phyloP scores from a whole-genome alignment of 768 basidiomycete species.

The Lanmaoa rubissima region DNA sequence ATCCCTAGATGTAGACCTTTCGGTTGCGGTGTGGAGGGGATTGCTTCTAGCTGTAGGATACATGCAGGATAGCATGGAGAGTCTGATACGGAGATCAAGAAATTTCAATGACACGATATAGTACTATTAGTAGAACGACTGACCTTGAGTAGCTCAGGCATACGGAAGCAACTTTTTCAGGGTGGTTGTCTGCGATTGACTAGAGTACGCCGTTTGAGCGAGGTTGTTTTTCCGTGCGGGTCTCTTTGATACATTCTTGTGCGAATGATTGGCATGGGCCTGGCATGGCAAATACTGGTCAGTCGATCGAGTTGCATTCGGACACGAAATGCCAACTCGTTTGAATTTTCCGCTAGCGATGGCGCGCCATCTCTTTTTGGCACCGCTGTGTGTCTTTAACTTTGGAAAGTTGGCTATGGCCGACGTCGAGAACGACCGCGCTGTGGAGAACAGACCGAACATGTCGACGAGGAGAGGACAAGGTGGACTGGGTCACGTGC shows the following conservation, averaged over 20 bases:
- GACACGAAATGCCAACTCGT: constrained; percentile 49
- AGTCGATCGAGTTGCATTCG: not conserved
- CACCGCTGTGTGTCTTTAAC: constrained; percentile 75
- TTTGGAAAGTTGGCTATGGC: constrained; percentile 61
- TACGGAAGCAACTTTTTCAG: constrained; percentile 76
- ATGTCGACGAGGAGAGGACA: constrained; percentile 24
- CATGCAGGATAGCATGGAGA: not conserved
- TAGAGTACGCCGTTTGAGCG: constrained; percentile 64
- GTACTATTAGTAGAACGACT: constrained; percentile 7
- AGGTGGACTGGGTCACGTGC: constrained; percentile 17
- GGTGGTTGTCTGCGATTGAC: constrained; percentile 58
- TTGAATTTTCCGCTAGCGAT: constrained; percentile 71
- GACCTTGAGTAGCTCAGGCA: constrained; percentile 38
- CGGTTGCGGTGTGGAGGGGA: too few species aligned
- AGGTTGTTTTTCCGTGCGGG: constrained; percentile 65
- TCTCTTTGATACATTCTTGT: constrained; percentile 69
- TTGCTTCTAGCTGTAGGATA: constrained; percentile 8
- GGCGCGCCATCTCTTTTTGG: constrained; percentile 79
- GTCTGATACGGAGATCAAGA: constrained; percentile 8
- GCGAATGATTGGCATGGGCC: constrained; percentile 70
- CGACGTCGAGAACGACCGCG: constrained; percentile 60
- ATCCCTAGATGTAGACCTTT: not conserved
- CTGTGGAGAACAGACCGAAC: constrained; percentile 23
- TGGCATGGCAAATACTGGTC: constrained; percentile 23
- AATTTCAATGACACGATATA: not conserved